Conservation (phyloP, 805 yeast species). For the Naumovozyma castellii region DNA sequence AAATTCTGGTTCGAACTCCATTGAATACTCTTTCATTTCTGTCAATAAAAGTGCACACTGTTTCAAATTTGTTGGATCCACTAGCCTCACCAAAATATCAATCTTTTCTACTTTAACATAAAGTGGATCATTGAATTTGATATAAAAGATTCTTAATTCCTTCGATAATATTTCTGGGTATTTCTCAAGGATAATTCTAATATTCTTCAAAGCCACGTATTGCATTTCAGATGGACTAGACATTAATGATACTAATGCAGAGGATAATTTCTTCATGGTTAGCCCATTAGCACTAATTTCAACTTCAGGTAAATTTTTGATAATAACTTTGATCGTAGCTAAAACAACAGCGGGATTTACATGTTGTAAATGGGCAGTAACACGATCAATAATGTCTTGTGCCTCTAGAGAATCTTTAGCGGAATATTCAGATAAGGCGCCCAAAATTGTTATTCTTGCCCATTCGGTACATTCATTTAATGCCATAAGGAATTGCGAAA, state of each 20-base stretch:
- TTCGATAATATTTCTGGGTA: conserved; percentile 70
- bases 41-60: conserved; percentile 52
- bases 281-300: conserved; percentile 14
- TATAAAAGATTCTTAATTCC: conserved; percentile 82
- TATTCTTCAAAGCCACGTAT: conserved; percentile 84
- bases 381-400: conserved; percentile 76
- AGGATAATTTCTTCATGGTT: conserved; percentile 60
- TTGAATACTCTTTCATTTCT: conserved; percentile 70
- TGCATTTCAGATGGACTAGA: conserved; percentile 91
- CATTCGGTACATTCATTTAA: conserved; percentile 97
- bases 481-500: conserved; percentile 64
- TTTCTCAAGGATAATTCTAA: conserved; percentile 78
- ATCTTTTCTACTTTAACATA: conserved; percentile 69
- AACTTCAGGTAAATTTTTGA: conserved; percentile 53
- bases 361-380: conserved; percentile 91
- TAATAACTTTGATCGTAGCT: conserved; percentile 69
- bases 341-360: conserved; percentile 93
- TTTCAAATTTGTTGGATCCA: conserved; percentile 37
- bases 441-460: conserved; percentile 89
- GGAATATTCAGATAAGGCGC: conserved; percentile 66
- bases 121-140: conserved; percentile 77
- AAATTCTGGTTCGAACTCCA: conserved; percentile 77
- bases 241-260: conserved; percentile 80
- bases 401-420: conserved; percentile 57
- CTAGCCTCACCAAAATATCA: conserved; percentile 63